Percentiles rank a stretch among this genome's conserved stretches.
Evolutionary conservation across 2,329 filamentous ascomycete genomes (phyloP).

Genomic region (Fusarium aywerte): DNA sequence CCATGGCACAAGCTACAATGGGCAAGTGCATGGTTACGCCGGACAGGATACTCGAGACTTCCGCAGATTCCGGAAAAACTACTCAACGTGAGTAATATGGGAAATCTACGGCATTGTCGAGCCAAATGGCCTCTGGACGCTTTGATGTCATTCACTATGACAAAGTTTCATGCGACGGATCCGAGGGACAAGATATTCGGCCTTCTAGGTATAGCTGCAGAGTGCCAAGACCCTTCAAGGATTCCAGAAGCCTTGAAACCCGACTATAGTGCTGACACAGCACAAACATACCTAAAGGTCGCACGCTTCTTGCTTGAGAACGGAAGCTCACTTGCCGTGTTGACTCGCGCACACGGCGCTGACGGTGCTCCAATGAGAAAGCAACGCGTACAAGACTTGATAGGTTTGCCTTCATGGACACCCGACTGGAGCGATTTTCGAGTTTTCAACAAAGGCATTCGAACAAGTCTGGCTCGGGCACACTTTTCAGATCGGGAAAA

Average conservation of each 20-base stretch:
- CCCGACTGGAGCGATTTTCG: conserved; percentile 3
- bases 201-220: neutral
- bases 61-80: neutral
- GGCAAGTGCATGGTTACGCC: neutral
- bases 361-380: neutral
- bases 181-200: conserved; percentile 5
- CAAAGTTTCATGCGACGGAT: conserved; percentile 4
- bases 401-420: neutral
- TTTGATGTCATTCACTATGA: conserved; percentile 1
- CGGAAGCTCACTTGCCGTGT: neutral
- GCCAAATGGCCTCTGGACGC: conserved; percentile 5
- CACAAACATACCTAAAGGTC: neutral
- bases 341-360: neutral
- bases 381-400: neutral
- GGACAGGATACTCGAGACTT: neutral
- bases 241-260: neutral
- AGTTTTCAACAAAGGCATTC: neutral
- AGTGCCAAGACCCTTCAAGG: neutral
- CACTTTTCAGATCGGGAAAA: neutral
- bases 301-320: neutral
- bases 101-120: neutral
- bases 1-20: neutral
- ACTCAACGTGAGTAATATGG: neutral
- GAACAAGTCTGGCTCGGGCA: neutral
- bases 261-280: neutral